phyloP scores from a whole-genome alignment of 352 stramenopile genomes.

The Globisporangium mamillatum region DNA sequence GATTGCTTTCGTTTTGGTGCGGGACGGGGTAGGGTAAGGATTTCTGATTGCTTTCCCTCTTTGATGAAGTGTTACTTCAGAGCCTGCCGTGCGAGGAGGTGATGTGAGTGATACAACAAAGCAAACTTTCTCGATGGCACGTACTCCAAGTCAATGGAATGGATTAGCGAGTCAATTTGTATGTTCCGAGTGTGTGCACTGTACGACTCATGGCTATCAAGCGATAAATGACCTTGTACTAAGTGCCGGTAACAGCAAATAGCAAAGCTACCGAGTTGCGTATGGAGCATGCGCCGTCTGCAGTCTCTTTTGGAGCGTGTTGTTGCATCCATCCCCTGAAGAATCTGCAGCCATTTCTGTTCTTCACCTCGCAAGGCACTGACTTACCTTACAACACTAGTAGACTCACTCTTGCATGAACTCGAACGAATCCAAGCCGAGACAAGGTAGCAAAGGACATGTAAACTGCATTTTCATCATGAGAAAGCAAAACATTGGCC shows the following conservation, averaged over 20 bases:
- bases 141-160: background rate
- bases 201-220: background rate
- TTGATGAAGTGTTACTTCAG: conserved; percentile 2
- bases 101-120: background rate
- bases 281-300: background rate
- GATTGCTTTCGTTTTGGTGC: background rate
- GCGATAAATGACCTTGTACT: background rate
- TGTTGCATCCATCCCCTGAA: background rate
- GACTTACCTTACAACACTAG: background rate
- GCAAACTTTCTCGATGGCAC: background rate
- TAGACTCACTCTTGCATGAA: background rate
- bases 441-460: background rate
- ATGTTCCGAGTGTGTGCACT: background rate
- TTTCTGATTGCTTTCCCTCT: background rate
- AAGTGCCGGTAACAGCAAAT: too few relatives aligned
- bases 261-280: background rate
- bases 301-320: background rate
- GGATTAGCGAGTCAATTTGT: background rate
- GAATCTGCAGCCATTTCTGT: background rate
- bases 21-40: background rate
- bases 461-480: background rate
- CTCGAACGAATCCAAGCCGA: background rate
- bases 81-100: background rate
- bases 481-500: background rate
- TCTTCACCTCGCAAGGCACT: background rate